These are phyloP conservation scores for Trichoderma orchidacearum DNA, from an alignment of 495 filamentous ascomycete species.

Conservation along the genomic window DNA sequence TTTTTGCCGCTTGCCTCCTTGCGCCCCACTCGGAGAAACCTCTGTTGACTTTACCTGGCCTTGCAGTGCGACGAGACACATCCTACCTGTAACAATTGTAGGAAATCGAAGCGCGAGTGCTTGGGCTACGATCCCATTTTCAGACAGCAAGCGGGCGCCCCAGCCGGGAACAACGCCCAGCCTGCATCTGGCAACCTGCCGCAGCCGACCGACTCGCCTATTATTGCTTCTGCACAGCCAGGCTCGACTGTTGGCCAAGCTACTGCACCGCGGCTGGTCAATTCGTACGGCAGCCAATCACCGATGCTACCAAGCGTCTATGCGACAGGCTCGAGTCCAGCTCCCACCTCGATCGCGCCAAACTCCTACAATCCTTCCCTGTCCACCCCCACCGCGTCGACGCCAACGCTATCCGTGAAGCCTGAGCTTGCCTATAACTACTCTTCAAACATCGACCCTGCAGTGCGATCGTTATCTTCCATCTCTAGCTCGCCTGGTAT, in stretches of 20 bases:
- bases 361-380: conserved; percentile 21
- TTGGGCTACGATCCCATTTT: conserved; percentile 97
- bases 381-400: conserved; percentile 18
- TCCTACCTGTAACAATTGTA: conserved; percentile 90
- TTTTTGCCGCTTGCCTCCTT: neutral
- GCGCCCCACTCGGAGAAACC: neutral
- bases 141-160: conserved; percentile 66
- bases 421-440: conserved; percentile 50
- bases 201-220: neutral
- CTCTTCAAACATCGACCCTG: conserved; percentile 56
- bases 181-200: conserved; percentile 10
- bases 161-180: conserved; percentile 43
- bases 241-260: conserved; percentile 24
- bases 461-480: neutral
- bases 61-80: conserved; percentile 89
- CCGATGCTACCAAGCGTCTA: conserved; percentile 17
- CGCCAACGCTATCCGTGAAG: conserved; percentile 26
- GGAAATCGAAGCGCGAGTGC: conserved; percentile 96
- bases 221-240: conserved; percentile 6
- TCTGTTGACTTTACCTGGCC: neutral
- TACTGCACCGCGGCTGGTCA: conserved; percentile 10
- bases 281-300: conserved; percentile 18
- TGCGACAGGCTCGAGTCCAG: conserved; percentile 2
- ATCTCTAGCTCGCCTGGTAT: no score
- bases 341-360: conserved; percentile 10